phyloP scores from a whole-genome alignment of 164 flowering plant genomes.

The Magnolia kwangsiensis region DNA sequence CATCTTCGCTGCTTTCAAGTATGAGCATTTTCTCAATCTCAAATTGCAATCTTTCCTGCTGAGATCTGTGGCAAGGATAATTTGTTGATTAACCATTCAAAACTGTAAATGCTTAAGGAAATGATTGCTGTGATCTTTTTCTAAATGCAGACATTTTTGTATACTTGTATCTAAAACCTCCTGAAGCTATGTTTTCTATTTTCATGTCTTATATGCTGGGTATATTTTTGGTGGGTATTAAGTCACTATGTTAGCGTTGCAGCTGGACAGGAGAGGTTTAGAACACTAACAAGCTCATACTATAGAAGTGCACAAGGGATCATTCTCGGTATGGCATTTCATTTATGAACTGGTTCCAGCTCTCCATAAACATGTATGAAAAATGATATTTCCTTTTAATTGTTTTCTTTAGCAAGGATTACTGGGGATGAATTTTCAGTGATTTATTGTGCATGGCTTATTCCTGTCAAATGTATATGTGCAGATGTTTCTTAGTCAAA shows the following conservation, averaged over 20 bases:
- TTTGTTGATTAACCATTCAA: background rate
- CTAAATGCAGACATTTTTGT: background rate
- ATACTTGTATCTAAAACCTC: background rate
- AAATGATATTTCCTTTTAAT: background rate
- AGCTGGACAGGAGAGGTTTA: constrained; percentile 98
- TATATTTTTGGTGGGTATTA: background rate
- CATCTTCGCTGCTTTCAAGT: no score
- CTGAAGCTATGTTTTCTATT: background rate
- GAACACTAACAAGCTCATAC: constrained; percentile 85
- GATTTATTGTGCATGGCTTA: background rate
- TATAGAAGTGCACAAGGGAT: constrained; percentile 91
- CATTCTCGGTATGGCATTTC: constrained; percentile 62
- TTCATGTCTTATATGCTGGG: background rate
- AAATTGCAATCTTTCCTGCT: background rate
- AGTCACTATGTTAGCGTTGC: constrained; percentile 24
- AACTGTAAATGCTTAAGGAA: background rate
- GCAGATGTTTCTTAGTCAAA: background rate
- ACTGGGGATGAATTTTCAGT: background rate
- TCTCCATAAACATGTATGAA: background rate
- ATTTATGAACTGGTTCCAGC: background rate
- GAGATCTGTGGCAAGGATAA: background rate
- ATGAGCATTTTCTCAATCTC: no score
- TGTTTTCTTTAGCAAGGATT: background rate
- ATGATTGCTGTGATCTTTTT: background rate
- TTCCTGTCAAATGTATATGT: background rate